These are phyloP conservation scores for Candida tropicalis DNA, from an alignment of 1,139 yeast species.

Conservation along the genomic window DNA sequence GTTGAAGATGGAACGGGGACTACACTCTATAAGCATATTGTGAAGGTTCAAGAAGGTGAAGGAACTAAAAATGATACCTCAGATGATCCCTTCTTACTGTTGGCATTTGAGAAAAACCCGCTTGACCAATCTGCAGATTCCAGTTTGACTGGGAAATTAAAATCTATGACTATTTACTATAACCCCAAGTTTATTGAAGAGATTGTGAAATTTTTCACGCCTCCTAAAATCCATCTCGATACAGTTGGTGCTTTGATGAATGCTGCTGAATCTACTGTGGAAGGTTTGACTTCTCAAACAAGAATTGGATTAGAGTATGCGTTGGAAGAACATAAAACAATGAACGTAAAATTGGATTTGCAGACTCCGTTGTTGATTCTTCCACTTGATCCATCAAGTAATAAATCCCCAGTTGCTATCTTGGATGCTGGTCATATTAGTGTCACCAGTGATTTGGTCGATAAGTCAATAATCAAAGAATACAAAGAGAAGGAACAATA, in stretches of 20 bases:
- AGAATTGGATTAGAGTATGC: slow-evolving; percentile 93
- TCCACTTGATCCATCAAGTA: slow-evolving; percentile 78
- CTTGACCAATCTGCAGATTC: slow-evolving; percentile 84
- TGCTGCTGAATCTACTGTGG: slow-evolving; percentile 95
- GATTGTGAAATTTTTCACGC: slow-evolving; percentile 73
- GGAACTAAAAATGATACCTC: slow-evolving; percentile 7
- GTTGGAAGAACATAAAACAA: slow-evolving; percentile 89
- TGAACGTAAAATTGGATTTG: slow-evolving; percentile 80
- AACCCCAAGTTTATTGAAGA: slow-evolving; percentile 81
- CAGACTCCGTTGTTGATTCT: slow-evolving; percentile 93
- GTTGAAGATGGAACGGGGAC: slow-evolving; percentile 84
- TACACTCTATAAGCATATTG: slow-evolving; percentile 79
- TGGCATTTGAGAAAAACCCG: slow-evolving; percentile 85
- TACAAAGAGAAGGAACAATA: slow-evolving; percentile 72
- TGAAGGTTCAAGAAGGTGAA: slow-evolving; percentile 61
- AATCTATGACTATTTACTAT: slow-evolving; percentile 88
- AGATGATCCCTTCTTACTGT: slow-evolving; percentile 73
- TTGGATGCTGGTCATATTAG: slow-evolving; percentile 97
- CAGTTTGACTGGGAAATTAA: slow-evolving; percentile 67
- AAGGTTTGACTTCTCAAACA: slow-evolving; percentile 87
- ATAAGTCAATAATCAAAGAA: slow-evolving; percentile 66
- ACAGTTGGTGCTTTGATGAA: slow-evolving; percentile 90
- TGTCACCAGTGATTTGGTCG: slow-evolving; percentile 78
- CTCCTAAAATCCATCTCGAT: slow-evolving; percentile 84
- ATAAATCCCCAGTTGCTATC: slow-evolving; percentile 87